Conservation (phyloP, 2,329 filamentous ascomycete species). For the Penicillium italicum region DNA sequence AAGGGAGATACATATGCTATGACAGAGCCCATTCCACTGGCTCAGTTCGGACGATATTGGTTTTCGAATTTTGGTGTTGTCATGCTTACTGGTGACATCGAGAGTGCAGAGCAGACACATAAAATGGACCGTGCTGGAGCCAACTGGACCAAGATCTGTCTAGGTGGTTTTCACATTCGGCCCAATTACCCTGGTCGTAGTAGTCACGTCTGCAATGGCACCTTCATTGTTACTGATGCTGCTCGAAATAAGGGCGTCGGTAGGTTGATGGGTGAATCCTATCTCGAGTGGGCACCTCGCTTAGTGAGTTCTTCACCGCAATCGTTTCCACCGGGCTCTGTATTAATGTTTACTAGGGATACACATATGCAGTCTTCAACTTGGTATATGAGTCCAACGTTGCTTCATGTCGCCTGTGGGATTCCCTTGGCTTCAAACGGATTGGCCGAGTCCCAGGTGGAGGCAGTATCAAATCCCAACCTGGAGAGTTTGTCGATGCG, state of each 20-base stretch:
- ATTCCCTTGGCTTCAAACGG: constrained; percentile 85
- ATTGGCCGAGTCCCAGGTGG: constrained; percentile 77
- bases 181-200: constrained; percentile 89
- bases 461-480: constrained; percentile 66
- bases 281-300: constrained; percentile 72
- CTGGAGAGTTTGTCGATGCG: constrained; percentile 66
- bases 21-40: constrained; percentile 69
- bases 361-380: constrained; percentile 91
- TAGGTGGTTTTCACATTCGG: constrained; percentile 92
- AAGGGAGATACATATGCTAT: constrained; percentile 90
- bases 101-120: constrained; percentile 54
- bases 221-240: constrained; percentile 70
- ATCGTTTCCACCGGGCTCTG: constrained; percentile 33
- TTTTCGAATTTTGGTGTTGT: constrained; percentile 86
- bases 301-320: constrained; percentile 39
- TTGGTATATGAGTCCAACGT: constrained; percentile 92
- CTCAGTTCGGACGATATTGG: constrained; percentile 79
- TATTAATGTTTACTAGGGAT: constrained; percentile 55
- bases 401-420: constrained; percentile 86
- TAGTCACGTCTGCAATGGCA: constrained; percentile 79
- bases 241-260: constrained; percentile 71
- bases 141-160: constrained; percentile 76
- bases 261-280: constrained; percentile 70
- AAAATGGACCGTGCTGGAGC: constrained; percentile 51
- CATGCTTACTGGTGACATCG: constrained; percentile 77